Evolutionary conservation across 2,329 filamentous ascomycete genomes (phyloP), one percentile per base, ranked within the genome.

Genomic region (Didymella arachidicola): DNA sequence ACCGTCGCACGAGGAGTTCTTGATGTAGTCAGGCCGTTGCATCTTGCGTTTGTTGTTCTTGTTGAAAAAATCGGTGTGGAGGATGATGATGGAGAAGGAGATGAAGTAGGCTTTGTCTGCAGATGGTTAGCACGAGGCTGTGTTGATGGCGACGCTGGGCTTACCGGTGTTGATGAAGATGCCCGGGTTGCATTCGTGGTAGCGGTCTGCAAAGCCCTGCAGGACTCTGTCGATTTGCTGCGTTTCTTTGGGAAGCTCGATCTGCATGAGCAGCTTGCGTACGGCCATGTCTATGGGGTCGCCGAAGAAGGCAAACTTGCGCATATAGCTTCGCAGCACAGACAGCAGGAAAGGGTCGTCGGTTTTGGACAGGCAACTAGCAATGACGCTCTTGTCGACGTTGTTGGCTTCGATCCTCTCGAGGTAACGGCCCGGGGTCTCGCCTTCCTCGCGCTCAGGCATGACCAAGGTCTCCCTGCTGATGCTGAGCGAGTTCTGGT

Each of bases 31-130:
- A 0, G 85, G 80, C 73, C 96, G 96, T 72, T 96, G 93, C 95
- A 99, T 99, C 79, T 99, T 99, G 77, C 95, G 87, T 80, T 98
- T 98, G 80, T 98, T 98, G 81, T 98, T 99, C 79, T 96, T 97
- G 82, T 99, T 99, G 86, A 98, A 98, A n/a, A 96, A 92, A 73
- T 99, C 95, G 0, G 95, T 98, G 70, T 99, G 95, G 32, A 99
- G 82, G 67, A 99, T 97, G 59, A 99, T 86, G 56, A 99, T 87
- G 2, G 94, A 98, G 74, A 99, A 99, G 16, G 94, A 93, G 64
- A 98, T 94, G 71, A 98, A 97, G 76, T 98, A 97, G n/a, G 95
- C 93, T 78, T 97, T 92, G 71, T 98, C 95, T 68, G 65, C 36
- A 10, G 14, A 25, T 27, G 3, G 62, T 77, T 59, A 75, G 69